phyloP scores from a whole-genome alignment of 1,284 basidiomycete species.

The Rhodofomes roseus region DNA sequence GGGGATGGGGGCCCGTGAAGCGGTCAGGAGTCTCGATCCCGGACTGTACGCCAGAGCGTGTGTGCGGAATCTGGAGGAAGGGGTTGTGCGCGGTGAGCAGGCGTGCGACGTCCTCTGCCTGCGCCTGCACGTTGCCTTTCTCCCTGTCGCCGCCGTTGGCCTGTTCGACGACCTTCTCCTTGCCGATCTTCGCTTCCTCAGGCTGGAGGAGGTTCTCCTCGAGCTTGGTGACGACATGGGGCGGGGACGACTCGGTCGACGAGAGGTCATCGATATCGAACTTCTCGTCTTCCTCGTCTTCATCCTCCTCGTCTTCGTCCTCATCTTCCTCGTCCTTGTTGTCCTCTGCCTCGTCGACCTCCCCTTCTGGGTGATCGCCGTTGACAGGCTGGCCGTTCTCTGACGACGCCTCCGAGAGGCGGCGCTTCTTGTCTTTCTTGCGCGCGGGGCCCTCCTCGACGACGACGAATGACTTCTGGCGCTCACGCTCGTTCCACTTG shows the following conservation, averaged over 20 bases:
- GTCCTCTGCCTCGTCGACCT: slow-evolving; percentile 31
- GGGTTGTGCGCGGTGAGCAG: slow-evolving; percentile 31
- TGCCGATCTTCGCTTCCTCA: slow-evolving; percentile 38
- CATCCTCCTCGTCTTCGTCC: slow-evolving; percentile 36
- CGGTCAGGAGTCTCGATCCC: slow-evolving; percentile 78
- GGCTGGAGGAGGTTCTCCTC: slow-evolving; percentile 14
- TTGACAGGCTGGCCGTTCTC: slow-evolving; percentile 1
- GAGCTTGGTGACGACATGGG: slow-evolving; percentile 1
- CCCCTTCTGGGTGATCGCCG: slow-evolving; percentile 11
- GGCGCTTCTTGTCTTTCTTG: slow-evolving; percentile 28
- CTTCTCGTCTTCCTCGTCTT: slow-evolving; percentile 65
- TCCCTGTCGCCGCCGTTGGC: slow-evolving; percentile 6
- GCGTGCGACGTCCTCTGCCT: slow-evolving; percentile 32
- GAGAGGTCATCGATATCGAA: slow-evolving; percentile 92
- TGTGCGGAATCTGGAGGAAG: slow-evolving; percentile 35
- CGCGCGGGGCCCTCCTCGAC: slow-evolving; percentile 78
- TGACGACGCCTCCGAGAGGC: slow-evolving; percentile 1
- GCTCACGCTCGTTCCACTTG: slow-evolving; percentile 97
- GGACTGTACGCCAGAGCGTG: slow-evolving; percentile 38
- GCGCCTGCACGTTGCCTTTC: slow-evolving; percentile 13
- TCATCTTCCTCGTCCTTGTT: slow-evolving; percentile 25
- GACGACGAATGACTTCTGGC: slow-evolving; percentile 97
- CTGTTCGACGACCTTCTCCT: slow-evolving; percentile 24
- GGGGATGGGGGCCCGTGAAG: slow-evolving; percentile 63
- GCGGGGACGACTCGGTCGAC: slow-evolving; percentile 26